Conservation (phyloP, 805 yeast species). For the Kazachstania africana region DNA sequence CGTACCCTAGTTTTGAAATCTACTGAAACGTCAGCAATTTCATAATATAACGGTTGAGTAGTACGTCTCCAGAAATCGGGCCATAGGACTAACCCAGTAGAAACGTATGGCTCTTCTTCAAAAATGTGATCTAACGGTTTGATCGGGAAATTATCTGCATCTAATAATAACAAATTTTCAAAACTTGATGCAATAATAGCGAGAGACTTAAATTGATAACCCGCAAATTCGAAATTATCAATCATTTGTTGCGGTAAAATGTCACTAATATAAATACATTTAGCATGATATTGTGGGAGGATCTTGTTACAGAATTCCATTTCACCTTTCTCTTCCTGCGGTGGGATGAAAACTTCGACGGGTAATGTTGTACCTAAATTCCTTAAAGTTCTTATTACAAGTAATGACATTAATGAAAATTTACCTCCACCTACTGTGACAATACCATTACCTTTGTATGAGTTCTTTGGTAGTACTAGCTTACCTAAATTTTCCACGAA, state of each 20-base stretch:
- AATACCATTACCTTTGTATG: slow-evolving; percentile 43
- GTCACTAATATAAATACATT: slow-evolving; percentile 44
- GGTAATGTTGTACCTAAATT: slow-evolving; percentile 60
- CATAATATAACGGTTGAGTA: slow-evolving; percentile 61
- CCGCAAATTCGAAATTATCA: slow-evolving; percentile 31
- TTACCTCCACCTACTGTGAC: slow-evolving; percentile 66
- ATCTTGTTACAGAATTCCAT: slow-evolving; percentile 54
- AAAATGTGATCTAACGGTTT: slow-evolving; percentile 52
- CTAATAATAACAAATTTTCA: slow-evolving; percentile 58
- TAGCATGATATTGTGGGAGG: slow-evolving; percentile 52
- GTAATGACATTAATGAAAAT: slow-evolving; percentile 50
- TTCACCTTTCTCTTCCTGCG: slow-evolving; percentile 25
- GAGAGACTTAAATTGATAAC: slow-evolving; percentile 58
- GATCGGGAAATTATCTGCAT: slow-evolving; percentile 67
- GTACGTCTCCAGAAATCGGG: slow-evolving; percentile 87
- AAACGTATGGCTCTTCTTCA: slow-evolving; percentile 34
- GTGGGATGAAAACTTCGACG: slow-evolving; percentile 71
- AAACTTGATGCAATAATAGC: slow-evolving; percentile 65
- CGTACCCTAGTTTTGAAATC: slow-evolving; percentile 30
- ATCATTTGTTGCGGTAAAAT: slow-evolving; percentile 35
- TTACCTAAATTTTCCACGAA: slow-evolving; percentile 8
- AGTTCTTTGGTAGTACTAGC: slow-evolving; percentile 10
- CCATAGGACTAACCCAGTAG: slow-evolving; percentile 51
- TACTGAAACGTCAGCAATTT: slow-evolving; percentile 48
- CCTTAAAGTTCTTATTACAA: slow-evolving; percentile 44